These are phyloP conservation scores for Capsella rubella DNA, from an alignment of 441 rosid species.

Conservation along the genomic window DNA sequence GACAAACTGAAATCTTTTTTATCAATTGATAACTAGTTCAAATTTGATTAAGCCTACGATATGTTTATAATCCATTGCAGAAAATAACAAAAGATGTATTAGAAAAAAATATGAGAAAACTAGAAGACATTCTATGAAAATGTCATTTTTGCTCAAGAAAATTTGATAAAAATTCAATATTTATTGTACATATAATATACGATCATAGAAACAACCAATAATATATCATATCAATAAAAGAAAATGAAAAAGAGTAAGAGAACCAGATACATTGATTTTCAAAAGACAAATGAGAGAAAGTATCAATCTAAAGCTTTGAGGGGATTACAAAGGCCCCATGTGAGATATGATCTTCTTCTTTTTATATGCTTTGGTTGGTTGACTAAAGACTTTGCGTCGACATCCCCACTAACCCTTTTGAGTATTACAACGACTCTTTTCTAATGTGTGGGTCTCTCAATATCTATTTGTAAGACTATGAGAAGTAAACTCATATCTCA, in stretches of 20 bases:
- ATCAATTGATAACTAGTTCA: no score
- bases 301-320: background rate
- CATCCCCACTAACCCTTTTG: slow-evolving; percentile 16
- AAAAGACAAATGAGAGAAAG: slow-evolving; percentile 18
- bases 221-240: no score
- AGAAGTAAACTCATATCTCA: background rate
- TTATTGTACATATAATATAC: no score
- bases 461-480: background rate
- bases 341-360: slow-evolving; percentile 24
- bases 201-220: no score
- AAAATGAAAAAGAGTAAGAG: background rate
- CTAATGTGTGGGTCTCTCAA: background rate
- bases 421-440: background rate
- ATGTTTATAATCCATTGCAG: no score
- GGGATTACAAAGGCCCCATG: slow-evolving; percentile 24
- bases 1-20: no score
- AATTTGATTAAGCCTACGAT: no score
- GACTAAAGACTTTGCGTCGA: slow-evolving; percentile 15
- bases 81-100: no score
- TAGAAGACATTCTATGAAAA: no score
- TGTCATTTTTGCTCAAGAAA: no score
- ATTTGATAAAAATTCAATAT: no score
- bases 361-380: slow-evolving; percentile 20
- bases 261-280: slow-evolving; percentile 25
- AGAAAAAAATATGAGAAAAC: no score